Base-by-base conservation (phyloP, 352 stramenopile species). In the Phytophthora sojae region DNA sequence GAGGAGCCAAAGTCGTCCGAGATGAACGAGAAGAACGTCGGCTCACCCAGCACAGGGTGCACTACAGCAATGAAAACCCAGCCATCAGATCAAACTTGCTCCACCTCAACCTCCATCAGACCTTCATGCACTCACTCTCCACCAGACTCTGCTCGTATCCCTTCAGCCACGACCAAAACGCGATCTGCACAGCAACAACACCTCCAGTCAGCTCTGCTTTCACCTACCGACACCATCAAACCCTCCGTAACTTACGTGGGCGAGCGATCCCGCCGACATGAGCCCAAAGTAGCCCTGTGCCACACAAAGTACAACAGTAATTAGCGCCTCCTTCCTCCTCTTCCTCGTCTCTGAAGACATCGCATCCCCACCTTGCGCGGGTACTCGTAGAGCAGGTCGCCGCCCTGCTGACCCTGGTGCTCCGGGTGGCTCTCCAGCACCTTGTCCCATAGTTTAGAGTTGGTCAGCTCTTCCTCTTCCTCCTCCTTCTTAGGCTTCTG, bases 141-240 rank as follows among this genome's bases (percentile, higher is more conserved):
- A 91, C 73, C 1, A 95, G 77, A 76, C 87, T 93, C 66, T 92
- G 82, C 71, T 95, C 86, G 62, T 94, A 94, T n/a, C 89, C 89
- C 64, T 96, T 96, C 57, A 95, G 76, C 89, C 89, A 96, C 26
- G 87, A 95, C 89, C 89, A 96, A 57, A 96, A 96, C 23, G 89
- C 87, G 64, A 96, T 93, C 85, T 96, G 67, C 42, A 66, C 9
- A 61, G 30, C 19, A 61, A 5, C 35, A 58, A 47, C 21, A 25
- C 54, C 6, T 21, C 26, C 47, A 29, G 42, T 51, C 19, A 76
- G 30, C 21, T 54, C 19, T 14, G 11, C n/a, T 26, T 32, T 32
- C 52, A 44, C 32, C 14, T 35, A 39, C 12, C 35, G 11, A 17
- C 35, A 17, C 35, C 35, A 42, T 14, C 54, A 17, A 55, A 3